Percentiles rank a stretch among this genome's conserved stretches.
Conservation (phyloP, 2,329 filamentous ascomycete species). For the Pyrenophora teres region DNA sequence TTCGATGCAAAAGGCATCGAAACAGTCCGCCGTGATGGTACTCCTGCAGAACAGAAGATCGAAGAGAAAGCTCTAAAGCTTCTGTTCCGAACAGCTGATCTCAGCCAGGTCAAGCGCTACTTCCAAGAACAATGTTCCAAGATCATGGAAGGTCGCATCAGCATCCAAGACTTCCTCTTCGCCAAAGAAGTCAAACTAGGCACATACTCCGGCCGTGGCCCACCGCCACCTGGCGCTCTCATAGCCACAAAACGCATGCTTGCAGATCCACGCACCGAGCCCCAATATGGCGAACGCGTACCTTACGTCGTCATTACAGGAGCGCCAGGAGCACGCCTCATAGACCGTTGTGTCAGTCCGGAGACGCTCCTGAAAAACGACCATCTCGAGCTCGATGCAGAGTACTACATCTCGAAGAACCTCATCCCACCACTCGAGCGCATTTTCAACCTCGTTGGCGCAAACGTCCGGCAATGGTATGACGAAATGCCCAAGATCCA, state of each 20-base stretch:
- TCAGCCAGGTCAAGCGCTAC: slow-evolving; percentile 85
- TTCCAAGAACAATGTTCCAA: slow-evolving; percentile 90
- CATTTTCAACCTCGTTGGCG: slow-evolving; percentile 95
- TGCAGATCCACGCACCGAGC: slow-evolving; percentile 81
- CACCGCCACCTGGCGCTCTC: slow-evolving; percentile 82
- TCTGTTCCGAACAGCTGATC: slow-evolving; percentile 85
- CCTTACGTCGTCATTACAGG: slow-evolving; percentile 93
- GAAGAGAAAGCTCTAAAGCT: slow-evolving; percentile 89
- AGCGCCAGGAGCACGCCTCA: slow-evolving; percentile 80
- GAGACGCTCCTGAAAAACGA: slow-evolving; percentile 79
- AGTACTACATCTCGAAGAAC: slow-evolving; percentile 98
- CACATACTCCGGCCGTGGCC: slow-evolving; percentile 80
- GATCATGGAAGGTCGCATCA: slow-evolving; percentile 86
- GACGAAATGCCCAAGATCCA: slow-evolving; percentile 95
- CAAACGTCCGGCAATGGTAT: slow-evolving; percentile 88
- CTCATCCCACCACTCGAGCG: slow-evolving; percentile 92
- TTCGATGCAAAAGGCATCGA: slow-evolving; percentile 99
- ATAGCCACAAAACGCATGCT: slow-evolving; percentile 88
- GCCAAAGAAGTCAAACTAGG: slow-evolving; percentile 89
- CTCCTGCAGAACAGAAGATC: slow-evolving; percentile 93
- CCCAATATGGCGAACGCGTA: slow-evolving; percentile 92
- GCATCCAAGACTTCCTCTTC: slow-evolving; percentile 95
- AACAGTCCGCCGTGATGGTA: slow-evolving; percentile 92
- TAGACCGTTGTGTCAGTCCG: slow-evolving; percentile 88
- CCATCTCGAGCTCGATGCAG: slow-evolving; percentile 81